Conservation (phyloP, 345 rosid species). For the Pistacia atlantica region DNA sequence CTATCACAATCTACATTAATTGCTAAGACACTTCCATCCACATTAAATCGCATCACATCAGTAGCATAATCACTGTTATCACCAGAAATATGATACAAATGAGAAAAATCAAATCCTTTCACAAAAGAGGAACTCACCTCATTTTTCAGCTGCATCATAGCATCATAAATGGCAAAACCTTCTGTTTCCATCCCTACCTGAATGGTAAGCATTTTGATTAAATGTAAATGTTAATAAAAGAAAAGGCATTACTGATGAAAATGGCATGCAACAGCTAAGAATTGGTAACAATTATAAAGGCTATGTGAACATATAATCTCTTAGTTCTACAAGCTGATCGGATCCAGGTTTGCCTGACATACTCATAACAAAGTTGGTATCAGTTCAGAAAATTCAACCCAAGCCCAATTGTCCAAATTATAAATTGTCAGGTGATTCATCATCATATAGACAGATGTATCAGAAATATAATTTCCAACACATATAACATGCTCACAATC, state of each 20-base stretch:
- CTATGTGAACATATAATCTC: background rate
- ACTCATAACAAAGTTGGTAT: background rate
- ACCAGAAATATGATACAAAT: background rate
- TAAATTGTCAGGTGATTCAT: background rate
- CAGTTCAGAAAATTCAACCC: background rate
- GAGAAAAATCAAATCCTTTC: constrained; percentile 1
- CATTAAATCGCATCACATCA: background rate
- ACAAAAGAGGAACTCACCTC: constrained; percentile 41
- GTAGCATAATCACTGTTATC: background rate
- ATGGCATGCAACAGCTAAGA: background rate
- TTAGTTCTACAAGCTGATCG: background rate
- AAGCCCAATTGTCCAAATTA: background rate
- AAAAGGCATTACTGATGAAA: background rate
- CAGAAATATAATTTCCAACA: background rate
- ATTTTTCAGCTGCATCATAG: constrained; percentile 69
- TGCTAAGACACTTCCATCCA: background rate
- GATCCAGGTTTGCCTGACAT: background rate
- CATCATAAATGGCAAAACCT: constrained; percentile 90
- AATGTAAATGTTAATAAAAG: background rate
- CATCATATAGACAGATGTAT: background rate
- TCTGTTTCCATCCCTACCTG: constrained; percentile 93
- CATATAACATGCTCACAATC: background rate
- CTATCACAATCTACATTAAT: background rate
- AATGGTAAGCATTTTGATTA: background rate
- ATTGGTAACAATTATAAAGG: background rate